Percentiles rank a stretch among this genome's conserved stretches.
phyloP scores from a whole-genome alignment of 2,329 filamentous ascomycete species.

The Pyrenochaeta sp. region DNA sequence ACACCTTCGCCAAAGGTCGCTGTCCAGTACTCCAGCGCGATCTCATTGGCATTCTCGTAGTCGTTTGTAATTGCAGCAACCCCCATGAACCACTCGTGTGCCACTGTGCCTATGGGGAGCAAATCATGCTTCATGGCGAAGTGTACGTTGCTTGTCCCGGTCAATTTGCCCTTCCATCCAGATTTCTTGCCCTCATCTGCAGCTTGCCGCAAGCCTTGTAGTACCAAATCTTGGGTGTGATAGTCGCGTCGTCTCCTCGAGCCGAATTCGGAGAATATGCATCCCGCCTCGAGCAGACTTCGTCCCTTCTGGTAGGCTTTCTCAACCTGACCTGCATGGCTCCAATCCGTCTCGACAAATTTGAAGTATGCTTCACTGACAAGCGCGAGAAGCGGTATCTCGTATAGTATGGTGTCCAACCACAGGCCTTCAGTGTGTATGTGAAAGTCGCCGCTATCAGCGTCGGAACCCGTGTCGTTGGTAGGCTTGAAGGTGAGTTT shows the following conservation, averaged over 20 bases:
- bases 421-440: constrained; percentile 83
- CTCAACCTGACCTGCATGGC: constrained; percentile 83
- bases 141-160: constrained; percentile 95
- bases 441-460: constrained; percentile 73
- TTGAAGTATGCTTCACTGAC: constrained; percentile 97
- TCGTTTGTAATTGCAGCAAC: constrained; percentile 89
- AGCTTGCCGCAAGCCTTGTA: constrained; percentile 83
- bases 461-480: constrained; percentile 68
- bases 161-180: constrained; percentile 74
- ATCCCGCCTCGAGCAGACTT: constrained; percentile 79
- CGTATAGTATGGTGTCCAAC: constrained; percentile 96
- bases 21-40: constrained; percentile 86
- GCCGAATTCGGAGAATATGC: constrained; percentile 92
- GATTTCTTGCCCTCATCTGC: constrained; percentile 72
- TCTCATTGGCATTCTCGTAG: constrained; percentile 84
- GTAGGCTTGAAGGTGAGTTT: constrained; percentile 68
- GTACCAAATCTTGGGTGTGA: constrained; percentile 90
- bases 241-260: constrained; percentile 90
- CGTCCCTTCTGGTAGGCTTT: constrained; percentile 83
- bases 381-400: constrained; percentile 90
- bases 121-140: constrained; percentile 93
- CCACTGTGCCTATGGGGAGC: constrained; percentile 84
- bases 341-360: constrained; percentile 94
- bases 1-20: constrained; percentile 86
- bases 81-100: constrained; percentile 99